Percentiles rank a stretch among this genome's conserved stretches.
These are phyloP conservation scores for fission yeast (Schizosaccharomyces pombe) DNA, from an alignment of 805 yeast species.

Conservation along the genomic window ASM294v3 CU329670.1:2968001-2968500, in stretches of 20 bases:
- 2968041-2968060: too few relatives aligned
- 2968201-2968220: conserved; percentile 1
- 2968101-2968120: background rate
- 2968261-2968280: background rate
- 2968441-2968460: conserved; percentile 26
- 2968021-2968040: too few relatives aligned
- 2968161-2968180: background rate
- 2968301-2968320: background rate
- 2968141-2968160: background rate
- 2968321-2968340: conserved; percentile 1
- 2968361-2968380: conserved; percentile 31
- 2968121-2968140: background rate
- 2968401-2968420: conserved; percentile 47
- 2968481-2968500: conserved; percentile 36
- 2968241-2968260: conserved; percentile 2
- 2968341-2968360: conserved; percentile 53
- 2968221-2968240: conserved; percentile 5
- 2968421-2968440: conserved; percentile 47
- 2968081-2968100: background rate
- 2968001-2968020: too few relatives aligned
- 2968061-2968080: conserved; percentile 13
- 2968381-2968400: conserved; percentile 21
- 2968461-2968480: conserved; percentile 42
- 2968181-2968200: background rate
- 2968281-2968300: background rate